Base-by-base conservation (phyloP, 2,329 filamentous ascomycete genomes). In the Allantophomopsis cytisporea region DNA sequence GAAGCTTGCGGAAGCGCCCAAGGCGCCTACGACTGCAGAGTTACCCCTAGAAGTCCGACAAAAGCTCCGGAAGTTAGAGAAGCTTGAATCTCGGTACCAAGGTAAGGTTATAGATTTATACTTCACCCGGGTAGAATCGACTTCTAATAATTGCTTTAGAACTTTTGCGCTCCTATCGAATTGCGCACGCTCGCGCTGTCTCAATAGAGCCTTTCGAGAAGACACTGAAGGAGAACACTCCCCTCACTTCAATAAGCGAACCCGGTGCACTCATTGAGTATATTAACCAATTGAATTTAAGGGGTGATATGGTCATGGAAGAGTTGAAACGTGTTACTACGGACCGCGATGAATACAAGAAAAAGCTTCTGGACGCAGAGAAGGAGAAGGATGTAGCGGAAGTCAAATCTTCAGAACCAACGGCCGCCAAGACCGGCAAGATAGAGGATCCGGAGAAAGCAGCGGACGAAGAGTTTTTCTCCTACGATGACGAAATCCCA, bases 131-230 rank as follows among this genome's bases (percentile, higher is more conserved):
- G 11, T 13, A 23, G 31, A 15, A 15, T 34, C 32, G 13, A 35
- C 21, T 36, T 40, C 45, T 53, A 39, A 54, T 36, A 16, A 15
- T 28, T 31, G 39, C 20, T 18, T 15, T 39, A 86, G 89, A 96
- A 53, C 69, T 98, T 1, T 68, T 96, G 37, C 81, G 86, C 41
- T 94, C 89, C 7, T 98, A 98, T 60, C 77, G 87, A 45, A 80
- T 88, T 47, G 91, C 91, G 14, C 89, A 98, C 63, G 76, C 83
- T 41, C 79, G 87, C 38, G 85, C 88, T 33, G 76, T 83, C 11
- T 76, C 83, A 2, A 93, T 96, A 52, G 91, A 96, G 54, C 83
- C 86, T 0, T 98, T 98, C 57, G 91, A 98, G 61, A 80, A 84
- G 40, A 80, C 83, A 1, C 69, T 98, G 7, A 84, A 86, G 50